Percentiles rank a stretch among this genome's conserved stretches.
phyloP scores from a whole-genome alignment of 441 rosid genomes.

The Brassica hybrid region DNA sequence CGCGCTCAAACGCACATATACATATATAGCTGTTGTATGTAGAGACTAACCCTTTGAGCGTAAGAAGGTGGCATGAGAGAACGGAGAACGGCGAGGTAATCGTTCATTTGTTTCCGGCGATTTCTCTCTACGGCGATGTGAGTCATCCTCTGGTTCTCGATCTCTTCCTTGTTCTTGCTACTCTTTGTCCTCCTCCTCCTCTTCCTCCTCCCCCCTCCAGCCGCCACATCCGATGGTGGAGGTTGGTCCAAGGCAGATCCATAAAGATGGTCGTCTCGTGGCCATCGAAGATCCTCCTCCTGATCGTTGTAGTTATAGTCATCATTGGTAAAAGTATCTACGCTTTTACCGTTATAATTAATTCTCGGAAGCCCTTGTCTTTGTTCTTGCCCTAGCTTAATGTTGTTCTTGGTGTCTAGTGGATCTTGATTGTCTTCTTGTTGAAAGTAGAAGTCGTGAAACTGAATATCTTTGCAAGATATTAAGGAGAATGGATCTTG shows the following conservation, averaged over 20 bases:
- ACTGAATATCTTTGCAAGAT: conserved; percentile 45
- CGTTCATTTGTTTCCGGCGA: conserved; percentile 82
- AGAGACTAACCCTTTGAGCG: conserved; percentile 64
- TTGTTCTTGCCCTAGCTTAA: conserved; percentile 41
- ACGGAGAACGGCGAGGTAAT: conserved; percentile 63
- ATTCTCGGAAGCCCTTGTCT: conserved; percentile 24
- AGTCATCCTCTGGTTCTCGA: conserved; percentile 74
- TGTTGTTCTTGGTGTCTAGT: conserved; percentile 37
- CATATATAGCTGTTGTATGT: conserved; percentile 7
- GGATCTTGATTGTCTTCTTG: conserved; percentile 36
- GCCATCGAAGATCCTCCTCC: conserved; percentile 39
- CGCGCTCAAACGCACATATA: conserved; percentile 20
- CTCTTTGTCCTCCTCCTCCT: conserved; percentile 55
- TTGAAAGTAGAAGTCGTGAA: conserved; percentile 34
- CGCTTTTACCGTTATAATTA: conserved; percentile 12
- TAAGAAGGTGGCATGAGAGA: conserved; percentile 74
- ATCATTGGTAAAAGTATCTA: conserved; percentile 21
- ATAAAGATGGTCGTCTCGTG: conserved; percentile 24
- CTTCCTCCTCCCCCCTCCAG: conserved; percentile 48
- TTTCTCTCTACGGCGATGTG: conserved; percentile 75
- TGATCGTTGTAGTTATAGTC: conserved; percentile 28
- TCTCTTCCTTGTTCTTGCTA: conserved; percentile 66
- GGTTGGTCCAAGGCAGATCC: conserved; percentile 32
- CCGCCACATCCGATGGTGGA: conserved; percentile 37
- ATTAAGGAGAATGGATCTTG: conserved; percentile 55